Evolutionary conservation across 2,329 filamentous ascomycete species (phyloP), one percentile per base, ranked within the genome.

Genomic region (Paracamarosporium sp.): DNA sequence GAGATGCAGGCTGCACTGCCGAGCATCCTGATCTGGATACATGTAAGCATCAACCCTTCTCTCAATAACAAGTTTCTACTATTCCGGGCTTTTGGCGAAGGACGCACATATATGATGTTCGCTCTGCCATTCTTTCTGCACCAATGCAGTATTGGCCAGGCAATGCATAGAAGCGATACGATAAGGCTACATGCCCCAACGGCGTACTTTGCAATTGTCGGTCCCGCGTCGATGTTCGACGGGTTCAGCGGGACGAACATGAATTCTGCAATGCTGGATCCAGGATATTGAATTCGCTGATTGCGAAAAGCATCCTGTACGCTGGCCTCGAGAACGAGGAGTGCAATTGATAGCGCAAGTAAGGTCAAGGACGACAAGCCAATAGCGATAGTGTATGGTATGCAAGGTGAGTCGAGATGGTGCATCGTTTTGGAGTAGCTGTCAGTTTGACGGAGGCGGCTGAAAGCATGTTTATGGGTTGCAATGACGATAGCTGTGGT

Each of bases 241-340:
- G 62, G 60, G 15, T 50, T 53, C 40, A 63, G 28, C 5, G 44
- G 35, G 1, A 65, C 43, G 30, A 59, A 65, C n/a, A 47, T 20
- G 53, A 56, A 63, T 52, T 65, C 62, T 31, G 52, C 60, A 8
- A 63, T 27, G 22, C 50, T 58, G 8, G 55, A 56, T 5, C 52
- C 52, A 13, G 62, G 62, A 13, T 55, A 53, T 28, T 65, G 62
- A 17, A 63, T 33, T n/a, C 17, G 9, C 3, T 61, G 7, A 24
- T 48, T 20, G 11, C 33, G 36, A 25, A 61, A 63, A 0, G 53
- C 62, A 33, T 48, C 31, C 5, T 38, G 22, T 15, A 60, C 43
- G 33, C 57, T 41, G 5, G 43, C 22, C 44, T 65, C 45, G 4
- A 65, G 35, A 4, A 55, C 44, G 17, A 65, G 22, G 2, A 43